phyloP scores from a whole-genome alignment of 768 basidiomycete genomes.

The Boletus reticulatus region DNA sequence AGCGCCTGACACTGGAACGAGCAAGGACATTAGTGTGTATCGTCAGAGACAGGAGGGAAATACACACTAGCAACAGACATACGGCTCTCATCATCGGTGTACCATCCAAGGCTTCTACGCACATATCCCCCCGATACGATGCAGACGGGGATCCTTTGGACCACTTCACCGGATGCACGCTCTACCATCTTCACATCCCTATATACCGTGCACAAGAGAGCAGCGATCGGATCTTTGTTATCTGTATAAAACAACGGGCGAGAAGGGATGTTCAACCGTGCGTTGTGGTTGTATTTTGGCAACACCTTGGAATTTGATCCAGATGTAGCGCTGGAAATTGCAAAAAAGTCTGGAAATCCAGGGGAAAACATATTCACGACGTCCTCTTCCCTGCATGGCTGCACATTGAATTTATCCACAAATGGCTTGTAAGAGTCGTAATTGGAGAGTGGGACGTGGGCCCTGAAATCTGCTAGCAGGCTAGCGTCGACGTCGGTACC shows the following conservation, averaged over 20 bases:
- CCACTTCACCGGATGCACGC: background rate
- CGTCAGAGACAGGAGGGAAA: background rate
- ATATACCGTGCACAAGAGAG: background rate
- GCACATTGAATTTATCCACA: constrained; percentile 8
- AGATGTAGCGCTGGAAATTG: constrained; percentile 15
- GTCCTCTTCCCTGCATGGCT: constrained; percentile 19
- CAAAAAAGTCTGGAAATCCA: constrained; percentile 13
- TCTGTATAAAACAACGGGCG: background rate
- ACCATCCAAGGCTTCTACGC: constrained; percentile 11
- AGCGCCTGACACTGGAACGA: constrained; percentile 5
- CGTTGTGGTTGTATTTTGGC: constrained; percentile 6
- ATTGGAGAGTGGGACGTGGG: constrained; percentile 3
- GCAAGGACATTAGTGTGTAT: background rate
- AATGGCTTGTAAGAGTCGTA: constrained; percentile 19
- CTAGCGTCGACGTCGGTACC: background rate
- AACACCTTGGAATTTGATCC: constrained; percentile 9
- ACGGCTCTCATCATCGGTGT: constrained; percentile 5
- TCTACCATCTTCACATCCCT: constrained; percentile 7
- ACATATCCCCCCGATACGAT: background rate
- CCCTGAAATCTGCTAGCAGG: constrained; percentile 7
- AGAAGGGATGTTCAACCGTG: background rate
- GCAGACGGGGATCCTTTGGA: constrained; percentile 9
- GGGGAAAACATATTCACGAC: constrained; percentile 20
- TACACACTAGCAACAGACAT: background rate
- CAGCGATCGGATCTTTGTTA: background rate